Evolutionary conservation across 192 early-diverging fungal genomes (phyloP).

Genomic region (Lobosporangium transversale): DNA sequence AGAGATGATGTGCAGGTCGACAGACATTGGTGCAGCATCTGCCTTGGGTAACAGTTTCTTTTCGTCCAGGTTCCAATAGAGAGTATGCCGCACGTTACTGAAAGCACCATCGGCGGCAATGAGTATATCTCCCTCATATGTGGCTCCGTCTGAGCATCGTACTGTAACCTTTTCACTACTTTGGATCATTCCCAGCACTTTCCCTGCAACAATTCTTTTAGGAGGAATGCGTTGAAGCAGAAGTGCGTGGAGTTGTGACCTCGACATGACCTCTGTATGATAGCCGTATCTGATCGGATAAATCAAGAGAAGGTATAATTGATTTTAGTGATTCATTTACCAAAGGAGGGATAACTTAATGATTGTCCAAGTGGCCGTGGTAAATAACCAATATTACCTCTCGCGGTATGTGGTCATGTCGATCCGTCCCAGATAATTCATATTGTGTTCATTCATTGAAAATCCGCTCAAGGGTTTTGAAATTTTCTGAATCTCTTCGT

Average conservation of each 20-base stretch:
- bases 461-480: constrained; percentile 47
- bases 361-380: too few species aligned
- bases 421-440: constrained; percentile 46
- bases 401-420: constrained; percentile 34
- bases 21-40: constrained; percentile 19
- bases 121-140: constrained; percentile 44
- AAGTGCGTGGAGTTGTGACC: constrained; percentile 41
- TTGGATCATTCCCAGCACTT: constrained; percentile 39
- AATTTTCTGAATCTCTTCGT: constrained; percentile 44
- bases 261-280: constrained; percentile 42
- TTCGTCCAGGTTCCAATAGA: constrained; percentile 45
- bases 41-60: constrained; percentile 36
- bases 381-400: constrained; percentile 17
- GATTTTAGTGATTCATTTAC: too few species aligned
- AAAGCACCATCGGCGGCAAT: constrained; percentile 54
- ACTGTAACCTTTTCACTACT: constrained; percentile 42
- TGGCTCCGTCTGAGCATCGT: constrained; percentile 42
- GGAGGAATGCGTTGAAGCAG: constrained; percentile 38
- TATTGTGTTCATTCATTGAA: constrained; percentile 51
- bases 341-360: too few species aligned
- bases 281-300: constrained; percentile 35
- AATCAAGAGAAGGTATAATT: neutral
- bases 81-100: constrained; percentile 45
- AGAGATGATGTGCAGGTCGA: constrained; percentile 40
- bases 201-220: constrained; percentile 21